Evolutionary conservation across 768 basidiomycete genomes (phyloP).

Genomic region (Filobasidium floriforme): DNA sequence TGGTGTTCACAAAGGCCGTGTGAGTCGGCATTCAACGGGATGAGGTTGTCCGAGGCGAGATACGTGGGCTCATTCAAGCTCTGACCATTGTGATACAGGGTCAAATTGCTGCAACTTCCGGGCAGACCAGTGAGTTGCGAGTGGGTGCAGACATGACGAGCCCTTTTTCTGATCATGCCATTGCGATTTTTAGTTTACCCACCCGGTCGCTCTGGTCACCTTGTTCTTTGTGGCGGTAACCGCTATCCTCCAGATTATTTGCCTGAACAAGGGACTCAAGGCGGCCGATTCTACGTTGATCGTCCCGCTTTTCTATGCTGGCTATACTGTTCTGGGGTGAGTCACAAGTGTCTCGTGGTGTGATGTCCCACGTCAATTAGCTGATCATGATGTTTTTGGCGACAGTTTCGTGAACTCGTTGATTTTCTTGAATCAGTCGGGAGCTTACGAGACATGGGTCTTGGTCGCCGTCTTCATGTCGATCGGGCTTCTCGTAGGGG

Average conservation of each 20-base stretch:
- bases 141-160: neutral
- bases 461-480: slow-evolving; percentile 81
- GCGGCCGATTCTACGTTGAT: slow-evolving; percentile 67
- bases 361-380: neutral
- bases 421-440: slow-evolving; percentile 73
- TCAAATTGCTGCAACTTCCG: slow-evolving; percentile 55
- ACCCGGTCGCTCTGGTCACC: slow-evolving; percentile 69
- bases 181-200: slow-evolving; percentile 54
- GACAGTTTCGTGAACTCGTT: slow-evolving; percentile 58
- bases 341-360: neutral
- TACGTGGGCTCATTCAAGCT: too few species aligned
- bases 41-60: too few species aligned
- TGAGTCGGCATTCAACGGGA: slow-evolving; percentile 45
- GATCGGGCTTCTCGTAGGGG: slow-evolving; percentile 74
- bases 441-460: slow-evolving; percentile 76
- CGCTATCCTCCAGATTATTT: slow-evolving; percentile 82
- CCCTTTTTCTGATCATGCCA: neutral
- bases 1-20: slow-evolving; percentile 77
- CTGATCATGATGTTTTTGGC: slow-evolving; percentile 3
- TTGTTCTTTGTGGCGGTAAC: slow-evolving; percentile 56
- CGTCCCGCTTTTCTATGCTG: slow-evolving; percentile 89
- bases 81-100: slow-evolving; percentile 48
- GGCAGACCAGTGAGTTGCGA: slow-evolving; percentile 14
- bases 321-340: slow-evolving; percentile 38
- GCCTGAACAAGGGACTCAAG: slow-evolving; percentile 79